Base-by-base conservation (phyloP, 2,329 filamentous ascomycete genomes). In the Hymenoscyphus salicellus region DNA sequence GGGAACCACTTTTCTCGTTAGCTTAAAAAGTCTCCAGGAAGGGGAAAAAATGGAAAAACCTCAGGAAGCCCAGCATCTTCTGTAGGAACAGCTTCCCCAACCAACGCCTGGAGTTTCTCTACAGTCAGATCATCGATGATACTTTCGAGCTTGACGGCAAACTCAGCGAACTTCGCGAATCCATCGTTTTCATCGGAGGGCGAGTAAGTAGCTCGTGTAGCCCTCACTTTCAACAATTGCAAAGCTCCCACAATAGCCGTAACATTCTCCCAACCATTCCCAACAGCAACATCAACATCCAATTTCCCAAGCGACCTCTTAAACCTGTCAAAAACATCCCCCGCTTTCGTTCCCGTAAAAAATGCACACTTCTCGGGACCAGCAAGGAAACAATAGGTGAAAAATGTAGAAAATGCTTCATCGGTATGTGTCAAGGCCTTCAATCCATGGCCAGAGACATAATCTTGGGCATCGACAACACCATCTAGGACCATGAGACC, bases 401-500 rank as follows among this genome's bases (percentile, higher is more conserved):
- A 58, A 30, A 58, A 58, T 7, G 28, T 20, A n/a, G 28, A 33
- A n/a, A 58, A 58, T 32, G 16, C 32, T 8, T 17, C 28, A 36
- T 58, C 56, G 14, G 56, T 58, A 4, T 32, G 5, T 36, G 17
- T 26, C 6, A 36, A 32, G 10, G n/a, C 20, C 17, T 16, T 33
- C 6, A 36, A 20, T n/a, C 17, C 11, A 1, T 2, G 3, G 5
- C 56, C 17, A 3, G 28, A 16, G 1, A 17, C 1, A 36, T 58
- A 58, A n/a, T 58, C 56, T 2, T n/a, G 17, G 17, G 32, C 17
- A 55, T 72, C 70, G 8, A 69, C 64, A 14, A 70, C 68, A 11
- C 70, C 72, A 61, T 73, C 71, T 1, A 70, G 30, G 8, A 80
- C 72, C 30, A 83, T 66, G 7, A 79, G 76, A 0, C 78, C 79